phyloP scores from a whole-genome alignment of 345 rosid genomes.

The Clarkia xantiana region DNA sequence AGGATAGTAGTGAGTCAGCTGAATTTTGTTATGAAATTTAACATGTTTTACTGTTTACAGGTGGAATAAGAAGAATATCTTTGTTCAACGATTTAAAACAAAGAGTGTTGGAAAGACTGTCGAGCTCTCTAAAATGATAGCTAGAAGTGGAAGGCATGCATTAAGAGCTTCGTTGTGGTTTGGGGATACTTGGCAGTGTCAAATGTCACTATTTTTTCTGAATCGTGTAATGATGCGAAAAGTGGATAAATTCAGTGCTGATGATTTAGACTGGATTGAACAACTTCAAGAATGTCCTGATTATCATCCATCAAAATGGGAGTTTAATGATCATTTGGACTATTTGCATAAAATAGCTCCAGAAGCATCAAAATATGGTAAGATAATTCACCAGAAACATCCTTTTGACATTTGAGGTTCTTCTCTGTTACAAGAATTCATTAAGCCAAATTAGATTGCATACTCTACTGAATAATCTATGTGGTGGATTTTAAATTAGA shows the following conservation, averaged over 20 bases:
- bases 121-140: conserved; percentile 27
- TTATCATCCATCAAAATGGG: conserved; percentile 72
- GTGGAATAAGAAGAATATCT: conserved; percentile 86
- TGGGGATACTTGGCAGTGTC: conserved; percentile 39
- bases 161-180: conserved; percentile 67
- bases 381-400: background rate
- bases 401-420: background rate
- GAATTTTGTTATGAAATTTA: background rate
- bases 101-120: conserved; percentile 25
- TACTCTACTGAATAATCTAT: too few species aligned
- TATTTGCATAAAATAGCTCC: conserved; percentile 85
- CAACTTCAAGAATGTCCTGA: conserved; percentile 94
- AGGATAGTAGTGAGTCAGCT: too few species aligned
- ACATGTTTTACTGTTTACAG: conserved; percentile 26
- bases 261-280: conserved; percentile 78
- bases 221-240: conserved; percentile 23
- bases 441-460: background rate
- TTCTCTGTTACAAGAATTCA: background rate
- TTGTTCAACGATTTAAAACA: conserved; percentile 63
- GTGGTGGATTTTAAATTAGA: too few species aligned
- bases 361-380: too few species aligned
- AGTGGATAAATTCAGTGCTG: conserved; percentile 58
- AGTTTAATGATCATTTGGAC: conserved; percentile 89
- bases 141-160: conserved; percentile 83
- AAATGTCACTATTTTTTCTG: conserved; percentile 24